phyloP scores from a whole-genome alignment of 305 asterid species.

The Fraxinus dipetala region DNA sequence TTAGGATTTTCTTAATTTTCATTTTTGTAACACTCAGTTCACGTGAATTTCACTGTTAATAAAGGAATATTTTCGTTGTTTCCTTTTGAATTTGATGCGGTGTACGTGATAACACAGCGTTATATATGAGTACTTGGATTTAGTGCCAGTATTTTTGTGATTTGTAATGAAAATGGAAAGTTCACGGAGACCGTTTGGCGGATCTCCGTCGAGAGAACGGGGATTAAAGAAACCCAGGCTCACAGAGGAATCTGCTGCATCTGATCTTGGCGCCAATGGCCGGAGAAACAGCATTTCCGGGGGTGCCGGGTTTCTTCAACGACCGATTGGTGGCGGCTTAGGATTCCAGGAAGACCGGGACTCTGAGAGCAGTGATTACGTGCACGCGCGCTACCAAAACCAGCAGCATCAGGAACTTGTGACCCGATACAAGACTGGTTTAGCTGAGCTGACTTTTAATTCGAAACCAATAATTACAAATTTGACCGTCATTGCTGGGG shows the following conservation, averaged over 20 bases:
- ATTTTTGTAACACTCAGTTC: slow-evolving; percentile 6
- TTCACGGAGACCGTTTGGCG: slow-evolving; percentile 38
- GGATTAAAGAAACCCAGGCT: slow-evolving; percentile 79
- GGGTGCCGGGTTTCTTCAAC: slow-evolving; percentile 36
- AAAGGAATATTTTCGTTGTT: background rate
- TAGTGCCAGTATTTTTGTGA: slow-evolving; percentile 32
- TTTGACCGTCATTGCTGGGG: slow-evolving; percentile 86
- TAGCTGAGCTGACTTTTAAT: slow-evolving; percentile 78
- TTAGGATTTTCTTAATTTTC: slow-evolving; percentile 2
- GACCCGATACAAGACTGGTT: slow-evolving; percentile 69
- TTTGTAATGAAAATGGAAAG: slow-evolving; percentile 41
- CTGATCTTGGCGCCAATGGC: slow-evolving; percentile 57
- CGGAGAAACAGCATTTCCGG: slow-evolving; percentile 17
- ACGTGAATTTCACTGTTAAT: background rate
- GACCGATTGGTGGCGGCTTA: slow-evolving; percentile 31
- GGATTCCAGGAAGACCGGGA: slow-evolving; percentile 41
- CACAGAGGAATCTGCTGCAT: slow-evolving; percentile 39
- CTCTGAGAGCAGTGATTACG: slow-evolving; percentile 46
- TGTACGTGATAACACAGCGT: slow-evolving; percentile 6
- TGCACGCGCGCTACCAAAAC: slow-evolving; percentile 49
- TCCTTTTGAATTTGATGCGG: background rate
- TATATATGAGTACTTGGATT: slow-evolving; percentile 16
- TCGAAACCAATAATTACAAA: slow-evolving; percentile 88
- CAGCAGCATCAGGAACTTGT: slow-evolving; percentile 65
- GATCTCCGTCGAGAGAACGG: slow-evolving; percentile 49